Conservation (phyloP, 345 rosid species). For the Hypericum perforatum region DNA sequence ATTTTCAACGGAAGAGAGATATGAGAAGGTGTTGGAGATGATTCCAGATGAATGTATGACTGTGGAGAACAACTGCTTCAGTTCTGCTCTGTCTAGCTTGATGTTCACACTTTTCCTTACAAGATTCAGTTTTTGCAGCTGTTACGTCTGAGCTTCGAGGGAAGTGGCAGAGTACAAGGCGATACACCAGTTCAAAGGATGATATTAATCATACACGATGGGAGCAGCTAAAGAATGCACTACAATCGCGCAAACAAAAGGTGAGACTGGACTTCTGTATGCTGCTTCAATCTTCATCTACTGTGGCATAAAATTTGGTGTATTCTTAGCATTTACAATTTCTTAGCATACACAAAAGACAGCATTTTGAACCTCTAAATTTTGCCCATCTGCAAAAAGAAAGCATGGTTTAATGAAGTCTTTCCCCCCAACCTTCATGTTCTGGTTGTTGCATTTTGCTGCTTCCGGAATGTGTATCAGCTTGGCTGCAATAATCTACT, state of each 20-base stretch:
- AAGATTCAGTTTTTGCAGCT: constrained; percentile 28
- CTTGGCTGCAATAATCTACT: too few relatives aligned
- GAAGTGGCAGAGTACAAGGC: constrained; percentile 62
- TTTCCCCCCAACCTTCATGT: neutral
- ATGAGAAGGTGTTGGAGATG: constrained; percentile 76
- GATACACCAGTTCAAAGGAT: constrained; percentile 48
- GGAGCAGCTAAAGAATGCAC: constrained; percentile 64
- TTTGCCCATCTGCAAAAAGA: neutral
- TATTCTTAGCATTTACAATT: too few relatives aligned
- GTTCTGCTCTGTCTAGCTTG: neutral
- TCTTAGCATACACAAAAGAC: too few relatives aligned
- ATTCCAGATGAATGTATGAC: constrained; percentile 68
- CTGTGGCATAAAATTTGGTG: too few relatives aligned
- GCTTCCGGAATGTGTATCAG: too few relatives aligned
- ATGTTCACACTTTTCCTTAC: neutral
- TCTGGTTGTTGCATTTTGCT: too few relatives aligned
- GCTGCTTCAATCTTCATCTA: too few relatives aligned
- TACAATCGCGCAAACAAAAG: constrained; percentile 70
- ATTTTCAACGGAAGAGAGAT: constrained; percentile 65
- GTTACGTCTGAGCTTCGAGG: constrained; percentile 71
- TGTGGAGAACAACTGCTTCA: neutral
- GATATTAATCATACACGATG: constrained; percentile 59
- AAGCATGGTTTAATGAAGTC: neutral
- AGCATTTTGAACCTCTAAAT: constrained; percentile 9
- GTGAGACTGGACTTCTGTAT: constrained; percentile 25